Conservation (phyloP, 495 filamentous ascomycete genomes). For the Bryoglossum gracile region DNA sequence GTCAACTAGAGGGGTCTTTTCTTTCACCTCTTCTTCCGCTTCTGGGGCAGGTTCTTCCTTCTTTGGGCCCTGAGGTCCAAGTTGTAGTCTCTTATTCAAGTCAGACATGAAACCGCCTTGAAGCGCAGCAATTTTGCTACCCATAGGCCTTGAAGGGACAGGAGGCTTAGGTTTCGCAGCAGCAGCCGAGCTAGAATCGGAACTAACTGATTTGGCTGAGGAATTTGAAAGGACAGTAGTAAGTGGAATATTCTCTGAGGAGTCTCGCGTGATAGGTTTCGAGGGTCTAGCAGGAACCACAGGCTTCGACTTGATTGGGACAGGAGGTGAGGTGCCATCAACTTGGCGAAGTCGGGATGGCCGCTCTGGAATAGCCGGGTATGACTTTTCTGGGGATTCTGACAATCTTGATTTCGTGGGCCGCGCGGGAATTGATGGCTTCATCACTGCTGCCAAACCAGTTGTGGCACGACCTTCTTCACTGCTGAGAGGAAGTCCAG, state of each 20-base stretch:
- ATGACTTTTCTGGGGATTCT: constrained; percentile 31
- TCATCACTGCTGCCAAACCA: too few relatives aligned
- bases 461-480: too few relatives aligned
- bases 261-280: constrained; percentile 40
- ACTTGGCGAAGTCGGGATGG: constrained; percentile 27
- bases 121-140: constrained; percentile 81
- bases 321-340: constrained; percentile 39
- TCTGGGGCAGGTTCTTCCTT: constrained; percentile 57
- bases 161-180: constrained; percentile 63
- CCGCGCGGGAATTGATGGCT: constrained; percentile 35
- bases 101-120: constrained; percentile 88
- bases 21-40: constrained; percentile 49
- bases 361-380: constrained; percentile 34
- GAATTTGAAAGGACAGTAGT: constrained; percentile 29
- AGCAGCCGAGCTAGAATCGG: constrained; percentile 26
- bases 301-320: constrained; percentile 71
- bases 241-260: constrained; percentile 32
- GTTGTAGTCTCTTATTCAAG: constrained; percentile 73
- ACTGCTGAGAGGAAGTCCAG: constrained; percentile 17
- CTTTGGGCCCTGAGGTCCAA: constrained; percentile 68
- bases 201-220: constrained; percentile 27
- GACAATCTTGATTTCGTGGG: constrained; percentile 31
- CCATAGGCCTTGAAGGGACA: constrained; percentile 72
- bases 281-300: constrained; percentile 64
- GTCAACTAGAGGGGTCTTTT: constrained; percentile 74